Percentiles rank a stretch among this genome's conserved stretches.
These are phyloP conservation scores for Rhodotorula diobovata DNA, from an alignment of 768 basidiomycete species.

Conservation along the genomic window DNA sequence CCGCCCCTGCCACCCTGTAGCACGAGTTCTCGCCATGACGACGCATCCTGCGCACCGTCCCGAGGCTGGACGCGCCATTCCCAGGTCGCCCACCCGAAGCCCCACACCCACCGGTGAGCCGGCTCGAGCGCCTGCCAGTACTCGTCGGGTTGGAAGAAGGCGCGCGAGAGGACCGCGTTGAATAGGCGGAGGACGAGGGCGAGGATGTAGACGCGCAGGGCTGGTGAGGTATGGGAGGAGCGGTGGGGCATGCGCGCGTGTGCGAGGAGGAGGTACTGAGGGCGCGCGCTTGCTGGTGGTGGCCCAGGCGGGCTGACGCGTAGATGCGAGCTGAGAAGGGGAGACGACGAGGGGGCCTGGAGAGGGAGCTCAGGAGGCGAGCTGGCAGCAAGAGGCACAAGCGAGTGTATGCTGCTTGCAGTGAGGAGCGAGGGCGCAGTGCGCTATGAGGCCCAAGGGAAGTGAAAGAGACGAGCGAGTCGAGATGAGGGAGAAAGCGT, in stretches of 20 bases:
- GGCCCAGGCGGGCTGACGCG: no score
- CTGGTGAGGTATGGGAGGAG: neutral
- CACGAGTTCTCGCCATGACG: slow-evolving; percentile 15
- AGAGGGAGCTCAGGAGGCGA: no score
- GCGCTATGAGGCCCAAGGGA: no score
- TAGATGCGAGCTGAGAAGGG: no score
- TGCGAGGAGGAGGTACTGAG: no score
- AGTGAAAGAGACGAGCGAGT: no score
- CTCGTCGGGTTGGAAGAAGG: slow-evolving; percentile 96
- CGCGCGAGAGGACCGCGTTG: slow-evolving; percentile 63
- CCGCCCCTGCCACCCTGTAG: slow-evolving; percentile 12
- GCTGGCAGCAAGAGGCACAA: no score
- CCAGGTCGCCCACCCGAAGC: slow-evolving; percentile 90
- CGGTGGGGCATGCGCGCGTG: neutral
- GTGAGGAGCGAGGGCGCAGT: no score
- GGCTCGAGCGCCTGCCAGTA: slow-evolving; percentile 92
- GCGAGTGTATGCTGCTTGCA: no score
- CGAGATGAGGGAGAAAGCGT: no score
- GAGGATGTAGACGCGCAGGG: slow-evolving; percentile 12
- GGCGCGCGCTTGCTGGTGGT: no score
- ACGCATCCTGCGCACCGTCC: neutral
- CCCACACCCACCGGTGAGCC: slow-evolving; percentile 81
- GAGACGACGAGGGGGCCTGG: no score
- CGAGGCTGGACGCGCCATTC: slow-evolving; percentile 61
- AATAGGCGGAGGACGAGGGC: slow-evolving; percentile 44